These are phyloP conservation scores for Tulasnella sp. DNA, from an alignment of 768 basidiomycete species.

Conservation along the genomic window DNA sequence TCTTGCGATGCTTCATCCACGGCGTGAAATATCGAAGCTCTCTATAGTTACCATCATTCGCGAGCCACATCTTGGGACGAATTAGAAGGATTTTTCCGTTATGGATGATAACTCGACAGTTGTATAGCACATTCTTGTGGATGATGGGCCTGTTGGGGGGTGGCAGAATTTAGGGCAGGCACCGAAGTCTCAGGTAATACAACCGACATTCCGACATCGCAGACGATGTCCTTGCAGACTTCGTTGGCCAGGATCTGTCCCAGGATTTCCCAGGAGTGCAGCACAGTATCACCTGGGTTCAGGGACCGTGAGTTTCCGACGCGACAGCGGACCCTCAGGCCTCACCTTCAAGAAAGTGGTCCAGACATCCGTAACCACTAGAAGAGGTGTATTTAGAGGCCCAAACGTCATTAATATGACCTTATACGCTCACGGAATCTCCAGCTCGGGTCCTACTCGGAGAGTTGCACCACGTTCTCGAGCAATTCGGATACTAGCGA, in stretches of 20 bases:
- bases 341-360: slow-evolving; percentile 92
- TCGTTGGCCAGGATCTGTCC: slow-evolving; percentile 79
- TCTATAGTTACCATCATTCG: slow-evolving; percentile 97
- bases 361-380: slow-evolving; percentile 94
- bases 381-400: background rate
- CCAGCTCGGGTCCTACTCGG: slow-evolving; percentile 91
- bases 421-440: slow-evolving; percentile 62
- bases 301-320: background rate
- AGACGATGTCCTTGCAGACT: slow-evolving; percentile 73
- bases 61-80: slow-evolving; percentile 99
- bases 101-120: slow-evolving; percentile 84
- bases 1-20: slow-evolving; percentile 80
- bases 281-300: slow-evolving; percentile 76
- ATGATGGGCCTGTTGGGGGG: slow-evolving; percentile 64
- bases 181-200: background rate
- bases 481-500: slow-evolving; percentile 77
- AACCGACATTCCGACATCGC: slow-evolving; percentile 90
- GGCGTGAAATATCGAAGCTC: slow-evolving; percentile 82
- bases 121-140: slow-evolving; percentile 98
- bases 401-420: background rate
- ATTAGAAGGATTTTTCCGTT: slow-evolving; percentile 84
- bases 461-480: slow-evolving; percentile 81
- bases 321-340: background rate
- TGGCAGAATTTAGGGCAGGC: background rate
- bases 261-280: slow-evolving; percentile 97